Percentiles rank a stretch among this genome's conserved stretches.
Conservation (phyloP, 176 grass and related monocot species). For the Thalia dealbata region DNA sequence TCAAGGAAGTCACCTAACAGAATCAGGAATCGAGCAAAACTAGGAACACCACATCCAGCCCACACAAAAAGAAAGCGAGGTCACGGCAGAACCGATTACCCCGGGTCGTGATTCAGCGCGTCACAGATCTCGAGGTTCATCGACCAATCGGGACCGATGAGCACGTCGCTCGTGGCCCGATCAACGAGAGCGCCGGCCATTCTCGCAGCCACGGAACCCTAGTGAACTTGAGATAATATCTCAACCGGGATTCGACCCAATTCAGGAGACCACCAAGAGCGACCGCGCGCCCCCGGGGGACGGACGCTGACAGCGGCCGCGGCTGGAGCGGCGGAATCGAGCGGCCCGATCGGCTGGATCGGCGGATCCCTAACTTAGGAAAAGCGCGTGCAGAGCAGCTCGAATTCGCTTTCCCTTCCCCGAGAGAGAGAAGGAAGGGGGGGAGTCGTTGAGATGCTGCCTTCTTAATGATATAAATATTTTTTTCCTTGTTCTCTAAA, state of each 20-base stretch:
- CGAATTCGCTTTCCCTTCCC: neutral
- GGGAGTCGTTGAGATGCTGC: neutral
- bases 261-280: neutral
- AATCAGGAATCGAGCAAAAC: neutral
- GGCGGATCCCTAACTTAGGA: constrained; percentile 2
- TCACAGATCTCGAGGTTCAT: constrained; percentile 95
- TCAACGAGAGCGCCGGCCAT: constrained; percentile 36
- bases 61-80: neutral
- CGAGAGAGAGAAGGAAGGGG: neutral
- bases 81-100: constrained; percentile 24
- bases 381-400: neutral
- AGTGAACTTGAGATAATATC: neutral
- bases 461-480: neutral
- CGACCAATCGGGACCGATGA: constrained; percentile 78
- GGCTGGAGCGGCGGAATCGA: neutral
- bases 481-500: neutral
- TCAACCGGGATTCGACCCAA: too few species aligned
- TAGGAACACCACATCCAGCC: neutral
- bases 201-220: neutral
- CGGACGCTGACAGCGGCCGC: neutral
- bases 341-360: neutral
- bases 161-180: constrained; percentile 60
- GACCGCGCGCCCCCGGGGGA: neutral
- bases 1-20: neutral
- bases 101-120: constrained; percentile 53